Evolutionary conservation across 345 rosid species (phyloP), one percentile per base, ranked within the genome.

Genomic region (Dimocarpus longan): DNA sequence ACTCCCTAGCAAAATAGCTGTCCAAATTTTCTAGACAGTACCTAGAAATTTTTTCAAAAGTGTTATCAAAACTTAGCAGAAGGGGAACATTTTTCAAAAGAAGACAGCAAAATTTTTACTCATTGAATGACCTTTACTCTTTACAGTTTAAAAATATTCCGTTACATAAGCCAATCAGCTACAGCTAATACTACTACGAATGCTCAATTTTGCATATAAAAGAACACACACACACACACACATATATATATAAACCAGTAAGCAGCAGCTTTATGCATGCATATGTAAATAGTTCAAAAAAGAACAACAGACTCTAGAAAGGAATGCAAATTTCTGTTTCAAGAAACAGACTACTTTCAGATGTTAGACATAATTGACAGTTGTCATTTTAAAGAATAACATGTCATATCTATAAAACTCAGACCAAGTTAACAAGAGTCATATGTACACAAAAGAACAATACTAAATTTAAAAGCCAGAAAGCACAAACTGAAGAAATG

Each of bases 401-500:
- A 65, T 37, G 19, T 11, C 63, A 50, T 19, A 76, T 28, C 62
- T 15, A 75, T 26, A 42, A 65, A 42, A 64, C 44, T 46, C 19
- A 26, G 28, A 28, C 46, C 21, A 65, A 32, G 71, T 43, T 28
- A 48, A 37, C 4, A 64, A 44, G 32, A 28, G 5, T 21, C 48
- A 62, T 44, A 75, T 75, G 8, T 2, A 43, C 63, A 67, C 43
- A 39, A 16, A 28, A 67, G 7, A 37, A 67, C 13, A 37, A 67
- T 4, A 19, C 10, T 37, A 67, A 12, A 40, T 21, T 5, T 19
- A 11, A 71, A 57, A 39, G 18, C 32, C 57, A 3, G 22, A 37
- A 21, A 40, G 66, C 43, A 54, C 15, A 56, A 32, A 50, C 66
- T 18, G 75, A 81, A 66, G 56, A 26, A 78, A 62, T 66, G 67